phyloP scores from a whole-genome alignment of 2,329 filamentous ascomycete genomes.

The Diaporthe vaccinii region DNA sequence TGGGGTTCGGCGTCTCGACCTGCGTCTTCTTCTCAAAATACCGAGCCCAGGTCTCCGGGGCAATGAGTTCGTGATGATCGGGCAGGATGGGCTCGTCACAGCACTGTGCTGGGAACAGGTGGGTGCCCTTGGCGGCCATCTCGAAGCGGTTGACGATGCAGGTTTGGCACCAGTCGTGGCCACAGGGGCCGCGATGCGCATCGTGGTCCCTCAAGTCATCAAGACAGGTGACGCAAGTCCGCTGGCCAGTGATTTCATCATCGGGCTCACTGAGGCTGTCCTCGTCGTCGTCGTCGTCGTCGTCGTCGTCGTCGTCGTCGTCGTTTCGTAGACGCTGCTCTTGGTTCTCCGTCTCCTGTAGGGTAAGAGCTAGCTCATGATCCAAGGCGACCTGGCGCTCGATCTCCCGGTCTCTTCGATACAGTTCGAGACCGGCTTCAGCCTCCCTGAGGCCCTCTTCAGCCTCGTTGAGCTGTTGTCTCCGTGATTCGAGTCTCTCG shows the following conservation, averaged over 20 bases:
- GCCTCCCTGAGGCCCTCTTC: too few relatives aligned
- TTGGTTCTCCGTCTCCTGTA: neutral
- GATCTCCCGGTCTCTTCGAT: neutral
- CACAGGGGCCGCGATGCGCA: neutral
- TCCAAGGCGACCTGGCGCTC: neutral
- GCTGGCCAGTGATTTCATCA: too few relatives aligned
- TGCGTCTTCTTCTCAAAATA: conserved; percentile 63
- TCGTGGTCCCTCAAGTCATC: neutral
- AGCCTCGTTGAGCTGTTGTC: too few relatives aligned
- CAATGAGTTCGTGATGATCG: conserved; percentile 50
- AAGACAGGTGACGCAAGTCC: neutral
- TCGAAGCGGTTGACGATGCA: neutral
- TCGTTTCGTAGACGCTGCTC: neutral
- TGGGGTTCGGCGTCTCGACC: conserved; percentile 59
- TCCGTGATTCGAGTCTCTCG: too few relatives aligned
- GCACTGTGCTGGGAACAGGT: conserved; percentile 10
- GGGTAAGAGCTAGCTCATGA: neutral
- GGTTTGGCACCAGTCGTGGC: neutral
- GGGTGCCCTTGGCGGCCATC: neutral
- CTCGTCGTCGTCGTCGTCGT: neutral
- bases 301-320: too few relatives aligned
- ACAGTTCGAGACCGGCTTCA: too few relatives aligned
- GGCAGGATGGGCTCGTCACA: neutral
- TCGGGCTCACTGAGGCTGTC: neutral
- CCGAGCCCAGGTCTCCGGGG: conserved; percentile 47